These are phyloP conservation scores for Candida sanyaensis DNA, from an alignment of 1,139 yeast genomes.

Conservation along the genomic window DNA sequence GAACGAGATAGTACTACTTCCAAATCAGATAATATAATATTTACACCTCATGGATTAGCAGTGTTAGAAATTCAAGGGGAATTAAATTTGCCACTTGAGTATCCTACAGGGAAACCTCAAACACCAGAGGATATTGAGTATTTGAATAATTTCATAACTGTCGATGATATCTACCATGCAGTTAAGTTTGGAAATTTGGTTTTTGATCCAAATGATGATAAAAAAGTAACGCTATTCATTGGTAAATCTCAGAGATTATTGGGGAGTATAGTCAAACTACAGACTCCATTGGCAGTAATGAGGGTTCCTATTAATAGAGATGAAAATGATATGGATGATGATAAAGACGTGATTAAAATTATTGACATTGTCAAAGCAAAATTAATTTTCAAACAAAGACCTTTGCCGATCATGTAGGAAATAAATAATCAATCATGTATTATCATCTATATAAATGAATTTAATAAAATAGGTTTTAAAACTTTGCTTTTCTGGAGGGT, in stretches of 20 bases:
- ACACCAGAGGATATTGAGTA: constrained; percentile 24
- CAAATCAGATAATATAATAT: constrained; percentile 26
- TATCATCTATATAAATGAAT: background rate
- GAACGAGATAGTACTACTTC: constrained; percentile 22
- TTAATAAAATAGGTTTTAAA: constrained; percentile 1
- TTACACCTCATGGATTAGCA: constrained; percentile 59
- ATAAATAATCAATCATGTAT: background rate
- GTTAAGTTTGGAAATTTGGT: constrained; percentile 61
- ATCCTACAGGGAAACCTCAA: constrained; percentile 24
- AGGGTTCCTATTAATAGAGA: constrained; percentile 36
- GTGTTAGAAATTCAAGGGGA: constrained; percentile 75
- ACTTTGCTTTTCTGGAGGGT: constrained; percentile 14
- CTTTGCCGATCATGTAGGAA: constrained; percentile 69
- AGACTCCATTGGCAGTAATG: constrained; percentile 63
- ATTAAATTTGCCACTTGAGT: constrained; percentile 50
- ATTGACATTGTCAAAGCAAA: constrained; percentile 61
- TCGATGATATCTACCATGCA: constrained; percentile 44
- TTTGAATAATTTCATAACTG: constrained; percentile 28
- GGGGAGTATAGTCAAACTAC: constrained; percentile 57
- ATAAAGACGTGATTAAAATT: constrained; percentile 37
- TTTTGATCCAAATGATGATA: constrained; percentile 44
- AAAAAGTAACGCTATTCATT: constrained; percentile 55
- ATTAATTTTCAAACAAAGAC: constrained; percentile 62
- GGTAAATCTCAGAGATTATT: constrained; percentile 68
- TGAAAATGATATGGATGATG: constrained; percentile 14